phyloP scores from a whole-genome alignment of 2,329 filamentous ascomycete genomes.

The Coniochaeta pulveracea region DNA sequence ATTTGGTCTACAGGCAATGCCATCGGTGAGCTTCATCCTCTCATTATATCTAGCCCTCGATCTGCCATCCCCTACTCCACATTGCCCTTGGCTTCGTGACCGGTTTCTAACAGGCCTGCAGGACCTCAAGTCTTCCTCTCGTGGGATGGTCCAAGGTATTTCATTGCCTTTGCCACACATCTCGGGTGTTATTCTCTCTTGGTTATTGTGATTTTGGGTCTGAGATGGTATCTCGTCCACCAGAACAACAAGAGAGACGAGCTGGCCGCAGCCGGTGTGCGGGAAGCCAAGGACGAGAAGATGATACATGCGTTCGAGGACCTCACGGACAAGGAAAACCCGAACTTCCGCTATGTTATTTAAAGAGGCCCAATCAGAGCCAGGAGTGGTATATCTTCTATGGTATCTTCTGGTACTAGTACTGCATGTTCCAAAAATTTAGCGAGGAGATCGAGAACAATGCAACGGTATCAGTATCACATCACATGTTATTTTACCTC shows the following conservation, averaged over 20 bases:
- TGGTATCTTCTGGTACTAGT: too few species aligned
- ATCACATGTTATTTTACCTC: too few species aligned
- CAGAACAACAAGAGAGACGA: slow-evolving; percentile 49
- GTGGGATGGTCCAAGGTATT: slow-evolving; percentile 52
- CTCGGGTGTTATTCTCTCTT: slow-evolving; percentile 56
- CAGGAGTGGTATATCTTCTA: too few species aligned
- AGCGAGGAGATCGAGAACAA: too few species aligned
- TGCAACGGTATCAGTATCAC: too few species aligned
- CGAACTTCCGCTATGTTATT: slow-evolving; percentile 45
- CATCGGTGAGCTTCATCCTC: slow-evolving; percentile 35
- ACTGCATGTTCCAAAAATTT: too few species aligned
- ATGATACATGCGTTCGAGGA: slow-evolving; percentile 49
- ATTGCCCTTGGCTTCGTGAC: background rate
- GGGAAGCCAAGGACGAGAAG: slow-evolving; percentile 25
- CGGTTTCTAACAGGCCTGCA: too few species aligned
- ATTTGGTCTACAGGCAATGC: slow-evolving; percentile 59
- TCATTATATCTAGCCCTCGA: too few species aligned
- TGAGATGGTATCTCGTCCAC: slow-evolving; percentile 44
- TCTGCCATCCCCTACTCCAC: background rate
- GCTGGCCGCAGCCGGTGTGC: slow-evolving; percentile 27
- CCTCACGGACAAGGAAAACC: slow-evolving; percentile 50
- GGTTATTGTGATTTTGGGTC: slow-evolving; percentile 41
- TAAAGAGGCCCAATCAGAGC: too few species aligned
- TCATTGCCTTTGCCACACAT: slow-evolving; percentile 58
- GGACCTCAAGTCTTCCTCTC: slow-evolving; percentile 54